Conservation (phyloP, 768 basidiomycete genomes). For the Coprinopsis sp. region DNA sequence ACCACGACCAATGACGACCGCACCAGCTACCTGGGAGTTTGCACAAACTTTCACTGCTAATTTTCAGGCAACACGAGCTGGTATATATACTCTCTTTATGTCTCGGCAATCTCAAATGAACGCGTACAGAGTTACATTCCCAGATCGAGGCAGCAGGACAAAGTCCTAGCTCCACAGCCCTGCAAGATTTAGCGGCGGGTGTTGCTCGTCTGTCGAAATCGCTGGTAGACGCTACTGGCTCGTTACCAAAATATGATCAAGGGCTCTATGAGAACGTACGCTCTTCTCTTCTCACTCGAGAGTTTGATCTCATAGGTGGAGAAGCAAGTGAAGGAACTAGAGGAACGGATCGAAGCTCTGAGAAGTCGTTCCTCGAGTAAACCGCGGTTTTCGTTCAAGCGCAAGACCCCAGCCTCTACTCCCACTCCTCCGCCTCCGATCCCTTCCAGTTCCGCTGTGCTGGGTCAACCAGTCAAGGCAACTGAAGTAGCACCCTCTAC, state of each 20-base stretch:
- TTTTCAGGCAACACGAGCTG: conserved; percentile 47
- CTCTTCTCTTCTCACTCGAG: conserved; percentile 9
- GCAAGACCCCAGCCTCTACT: conserved; percentile 24
- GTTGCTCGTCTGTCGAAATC: conserved; percentile 57
- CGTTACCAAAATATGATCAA: conserved; percentile 70
- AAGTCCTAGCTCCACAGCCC: conserved; percentile 26
- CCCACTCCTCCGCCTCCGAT: conserved; percentile 11
- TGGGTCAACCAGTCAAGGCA: not conserved
- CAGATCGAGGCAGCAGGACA: conserved; percentile 39
- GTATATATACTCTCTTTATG: conserved; percentile 33
- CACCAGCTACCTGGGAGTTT: conserved; percentile 35
- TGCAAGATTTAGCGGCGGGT: conserved; percentile 44
- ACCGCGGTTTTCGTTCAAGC: conserved; percentile 65
- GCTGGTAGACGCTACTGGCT: conserved; percentile 58
- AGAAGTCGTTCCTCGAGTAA: conserved; percentile 36
- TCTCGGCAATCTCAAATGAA: conserved; percentile 7
- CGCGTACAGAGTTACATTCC: conserved; percentile 41
- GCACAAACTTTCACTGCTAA: conserved; percentile 45
- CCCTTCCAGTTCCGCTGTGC: conserved; percentile 6
- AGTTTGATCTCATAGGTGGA: conserved; percentile 30
- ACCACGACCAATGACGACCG: conserved; percentile 21
- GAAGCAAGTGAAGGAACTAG: conserved; percentile 48
- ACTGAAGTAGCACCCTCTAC: conserved; percentile 15
- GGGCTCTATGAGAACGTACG: conserved; percentile 64
- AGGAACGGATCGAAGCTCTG: conserved; percentile 11